Evolutionary conservation across 495 filamentous ascomycete species (phyloP), one percentile per base, ranked within the genome.

Genomic region (Massariosphaeria phaeospora): DNA sequence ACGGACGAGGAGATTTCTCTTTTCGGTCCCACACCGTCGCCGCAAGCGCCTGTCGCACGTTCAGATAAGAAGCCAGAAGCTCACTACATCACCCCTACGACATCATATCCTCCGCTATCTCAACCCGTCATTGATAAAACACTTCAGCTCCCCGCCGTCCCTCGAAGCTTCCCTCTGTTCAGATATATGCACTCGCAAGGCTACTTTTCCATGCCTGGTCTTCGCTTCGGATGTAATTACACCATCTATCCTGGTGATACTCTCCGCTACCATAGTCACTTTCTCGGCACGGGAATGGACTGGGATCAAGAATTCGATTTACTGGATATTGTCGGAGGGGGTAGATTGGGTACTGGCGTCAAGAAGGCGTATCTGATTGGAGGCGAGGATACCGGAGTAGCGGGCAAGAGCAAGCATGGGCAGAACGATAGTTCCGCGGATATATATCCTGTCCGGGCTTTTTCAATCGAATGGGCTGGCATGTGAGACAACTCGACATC

Each of bases 291-390:
- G 17, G 80, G 84, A 25, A 76, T 84, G 42, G 85, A 79, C 6
- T 96, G 89, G 88, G 85, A 98, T 56, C 77, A 96, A 59, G 78
- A 91, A 64, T 80, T 97, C 44, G 76, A 85, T 42, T 73, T 97
- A 67, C 76, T 94, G 52, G 84, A 93, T 57, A 72, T 98, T 20
- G 81, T 97, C 29, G 85, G 81, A 15, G 89, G 89, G 1, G 94
- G 94, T 5, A 73, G 93, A 58, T 66, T 98, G 57, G 93, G 88
- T 0, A 97, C 94, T 12, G 86, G 86, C 35, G 94, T 98, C 27
- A 98, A 98, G 73, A 98, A 98, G 70, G 86, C 85, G 2, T 96
- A 86, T 69, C 71, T 98, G 47, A 75, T 98, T 60, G 93, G 93
- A 8, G 91, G 90, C 2, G 50, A 59, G 21, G 66, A 68, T 43